Evolutionary conservation across 2,329 filamentous ascomycete species (phyloP), one percentile per base, ranked within the genome.

Genomic region (Purpureocillium takamizusanense): DNA sequence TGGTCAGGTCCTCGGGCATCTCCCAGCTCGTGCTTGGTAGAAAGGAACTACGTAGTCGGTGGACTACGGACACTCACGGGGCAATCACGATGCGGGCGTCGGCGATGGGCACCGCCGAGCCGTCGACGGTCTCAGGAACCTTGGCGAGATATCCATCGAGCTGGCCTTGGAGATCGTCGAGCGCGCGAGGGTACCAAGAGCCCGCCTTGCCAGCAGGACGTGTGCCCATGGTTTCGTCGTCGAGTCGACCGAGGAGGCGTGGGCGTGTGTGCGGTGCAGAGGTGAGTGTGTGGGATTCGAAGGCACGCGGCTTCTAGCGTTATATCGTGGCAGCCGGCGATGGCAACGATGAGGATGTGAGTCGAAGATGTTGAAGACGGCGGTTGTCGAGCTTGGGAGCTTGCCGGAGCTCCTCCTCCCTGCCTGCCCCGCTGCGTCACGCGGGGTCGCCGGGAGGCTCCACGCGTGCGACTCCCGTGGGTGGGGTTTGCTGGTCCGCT

Each of bases 61-160:
- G 3, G 6, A 17, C n/a, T n/a, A n/a, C n/a, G 8, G 8, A 31
- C n/a, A 67, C 83, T 70, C 74, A 95, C 90, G 92, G 92, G 44
- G 88, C 88, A 57, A 98, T 95, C 40, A 98, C 82, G 12, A 92
- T 71, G 59, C 87, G 77, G 5, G 89, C 89, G 25, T 81, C 79
- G 1, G 78, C 59, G 1, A 89, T 67, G 3, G 90, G 92, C 41
- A 94, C 51, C 7, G 41, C 53, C 8, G 33, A 47, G 33, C 73
- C 78, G 25, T 81, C 69, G 31, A 92, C 64, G 1, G 72, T 70
- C 35, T 69, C 59, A 2, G 86, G 83, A 7, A 95, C 89, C 29
- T 74, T 65, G 29, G 65, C 66, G n/a, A 97, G 72, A 72, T 79
- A 95, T 36, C 63, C 60, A 41, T 92, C 78, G 5, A 98, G 81